Evolutionary conservation across 176 grass and related monocot species (phyloP).

Genomic region (Phoenix roebelenii): DNA sequence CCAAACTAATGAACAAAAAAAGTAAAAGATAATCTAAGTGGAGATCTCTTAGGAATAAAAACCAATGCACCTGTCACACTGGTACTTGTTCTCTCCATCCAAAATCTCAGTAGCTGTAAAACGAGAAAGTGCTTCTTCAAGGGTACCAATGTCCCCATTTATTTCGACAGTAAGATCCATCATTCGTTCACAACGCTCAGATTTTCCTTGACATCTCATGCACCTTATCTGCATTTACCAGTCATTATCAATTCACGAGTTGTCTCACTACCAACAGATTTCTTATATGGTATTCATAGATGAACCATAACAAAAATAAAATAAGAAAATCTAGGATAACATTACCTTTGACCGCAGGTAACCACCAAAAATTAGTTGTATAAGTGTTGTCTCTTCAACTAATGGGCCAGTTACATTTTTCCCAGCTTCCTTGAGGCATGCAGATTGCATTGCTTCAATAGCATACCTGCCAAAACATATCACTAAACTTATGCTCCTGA

Average conservation of each 20-base stretch:
- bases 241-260: not conserved
- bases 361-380: slow-evolving; percentile 84
- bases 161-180: slow-evolving; percentile 91
- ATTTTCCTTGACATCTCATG: slow-evolving; percentile 58
- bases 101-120: slow-evolving; percentile 83
- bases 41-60: slow-evolving; percentile 2
- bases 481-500: slow-evolving; percentile 8
- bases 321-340: not conserved
- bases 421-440: slow-evolving; percentile 57
- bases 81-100: slow-evolving; percentile 82
- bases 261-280: not conserved
- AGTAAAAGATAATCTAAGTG: too few relatives aligned
- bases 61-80: slow-evolving; percentile 60
- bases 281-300: slow-evolving; percentile 6
- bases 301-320: slow-evolving; percentile 14
- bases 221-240: slow-evolving; percentile 77
- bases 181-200: slow-evolving; percentile 60
- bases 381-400: slow-evolving; percentile 67
- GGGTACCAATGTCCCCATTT: slow-evolving; percentile 64
- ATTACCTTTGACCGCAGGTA: slow-evolving; percentile 87
- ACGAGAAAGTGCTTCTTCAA: slow-evolving; percentile 72
- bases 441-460: slow-evolving; percentile 90
- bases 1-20: too few relatives aligned
- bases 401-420: slow-evolving; percentile 26
- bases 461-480: slow-evolving; percentile 53